Evolutionary conservation across 2,329 filamentous ascomycete species (phyloP).

Genomic region (Monilinia laxa): DNA sequence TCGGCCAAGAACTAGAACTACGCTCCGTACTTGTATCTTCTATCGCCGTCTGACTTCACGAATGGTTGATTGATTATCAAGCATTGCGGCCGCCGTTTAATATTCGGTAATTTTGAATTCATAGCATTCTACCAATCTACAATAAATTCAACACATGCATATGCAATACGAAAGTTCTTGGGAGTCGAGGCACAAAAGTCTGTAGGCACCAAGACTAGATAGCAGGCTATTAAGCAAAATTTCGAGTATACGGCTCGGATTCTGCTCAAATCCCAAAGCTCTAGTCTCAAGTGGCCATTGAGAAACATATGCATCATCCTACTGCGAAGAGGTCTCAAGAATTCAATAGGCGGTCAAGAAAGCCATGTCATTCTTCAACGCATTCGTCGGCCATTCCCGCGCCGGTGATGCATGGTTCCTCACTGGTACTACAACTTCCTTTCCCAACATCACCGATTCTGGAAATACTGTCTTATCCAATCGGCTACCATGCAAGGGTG

Average conservation of each 20-base stretch:
- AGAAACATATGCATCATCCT: too few relatives aligned
- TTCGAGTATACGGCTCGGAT: neutral
- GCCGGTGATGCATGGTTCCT: constrained; percentile 25
- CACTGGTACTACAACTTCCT: constrained; percentile 20
- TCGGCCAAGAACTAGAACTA: too few relatives aligned
- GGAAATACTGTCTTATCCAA: constrained; percentile 18
- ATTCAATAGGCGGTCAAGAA: neutral
- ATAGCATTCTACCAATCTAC: too few relatives aligned
- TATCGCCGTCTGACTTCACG: too few relatives aligned
- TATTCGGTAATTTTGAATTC: too few relatives aligned
- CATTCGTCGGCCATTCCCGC: constrained; percentile 27
- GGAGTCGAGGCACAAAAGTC: neutral
- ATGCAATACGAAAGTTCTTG: neutral
- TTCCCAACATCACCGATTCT: constrained; percentile 24
- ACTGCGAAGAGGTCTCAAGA: too few relatives aligned
- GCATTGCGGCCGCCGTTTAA: too few relatives aligned
- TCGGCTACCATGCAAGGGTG: constrained; percentile 40
- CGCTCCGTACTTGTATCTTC: too few relatives aligned
- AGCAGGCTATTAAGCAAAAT: constrained; percentile 6
- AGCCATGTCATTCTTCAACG: constrained; percentile 12
- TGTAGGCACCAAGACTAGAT: neutral
- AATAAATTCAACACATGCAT: neutral
- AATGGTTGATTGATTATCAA: too few relatives aligned
- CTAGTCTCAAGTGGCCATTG: too few relatives aligned
- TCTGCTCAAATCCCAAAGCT: too few relatives aligned